Evolutionary conservation across 805 yeast species (phyloP).

Genomic region (Yarrowia sp.): DNA sequence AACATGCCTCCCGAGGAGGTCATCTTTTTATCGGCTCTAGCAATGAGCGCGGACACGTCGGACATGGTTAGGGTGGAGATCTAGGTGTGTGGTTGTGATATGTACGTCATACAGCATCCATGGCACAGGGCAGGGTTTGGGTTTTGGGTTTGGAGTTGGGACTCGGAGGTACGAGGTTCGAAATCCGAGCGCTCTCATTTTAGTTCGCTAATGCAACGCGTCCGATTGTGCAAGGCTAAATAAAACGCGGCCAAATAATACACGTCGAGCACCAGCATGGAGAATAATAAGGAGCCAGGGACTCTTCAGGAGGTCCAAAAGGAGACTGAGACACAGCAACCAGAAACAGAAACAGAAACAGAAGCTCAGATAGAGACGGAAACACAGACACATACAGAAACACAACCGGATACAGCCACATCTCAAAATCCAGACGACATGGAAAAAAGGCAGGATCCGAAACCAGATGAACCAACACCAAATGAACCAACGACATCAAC

Average conservation of each 20-base stretch:
- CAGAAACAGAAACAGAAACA: background rate
- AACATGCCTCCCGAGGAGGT: slow-evolving; percentile 62
- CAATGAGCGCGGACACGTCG: slow-evolving; percentile 33
- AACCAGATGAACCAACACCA: no score
- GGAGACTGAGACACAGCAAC: background rate
- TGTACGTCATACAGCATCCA: background rate
- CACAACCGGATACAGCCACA: background rate
- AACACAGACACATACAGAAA: background rate
- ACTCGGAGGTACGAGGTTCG: background rate
- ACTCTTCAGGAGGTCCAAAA: background rate
- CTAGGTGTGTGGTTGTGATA: background rate
- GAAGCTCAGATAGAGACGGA: background rate
- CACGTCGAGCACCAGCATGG: background rate
- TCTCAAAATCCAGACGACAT: no score
- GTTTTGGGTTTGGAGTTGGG: background rate
- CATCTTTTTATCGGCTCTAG: slow-evolving; percentile 59
- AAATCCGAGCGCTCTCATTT: background rate
- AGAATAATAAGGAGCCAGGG: background rate
- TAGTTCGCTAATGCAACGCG: background rate
- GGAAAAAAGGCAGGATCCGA: no score
- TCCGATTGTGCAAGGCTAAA: background rate
- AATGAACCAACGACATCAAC: no score
- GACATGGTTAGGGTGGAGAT: slow-evolving; percentile 28
- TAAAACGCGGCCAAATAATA: background rate
- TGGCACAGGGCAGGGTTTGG: background rate